Conservation (phyloP, 805 yeast species). For the Isabelozyma rhagii region DNA sequence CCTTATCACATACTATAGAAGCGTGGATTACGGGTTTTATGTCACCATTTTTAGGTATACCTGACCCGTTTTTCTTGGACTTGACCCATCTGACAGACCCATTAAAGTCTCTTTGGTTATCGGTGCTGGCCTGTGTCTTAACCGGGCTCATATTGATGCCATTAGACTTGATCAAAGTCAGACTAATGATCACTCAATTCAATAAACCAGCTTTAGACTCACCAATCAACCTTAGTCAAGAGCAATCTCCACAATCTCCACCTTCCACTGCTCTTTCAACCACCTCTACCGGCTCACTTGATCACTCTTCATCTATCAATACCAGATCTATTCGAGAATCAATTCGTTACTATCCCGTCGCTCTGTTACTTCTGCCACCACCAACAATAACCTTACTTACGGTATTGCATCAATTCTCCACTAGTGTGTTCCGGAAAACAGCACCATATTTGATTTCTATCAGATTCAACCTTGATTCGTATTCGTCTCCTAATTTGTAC, state of each 20-base stretch:
- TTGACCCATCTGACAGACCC: conserved; percentile 79
- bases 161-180: conserved; percentile 74
- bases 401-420: conserved; percentile 56
- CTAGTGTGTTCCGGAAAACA: conserved; percentile 58
- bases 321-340: conserved; percentile 71
- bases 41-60: conserved; percentile 75
- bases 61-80: conserved; percentile 87
- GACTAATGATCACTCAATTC: conserved; percentile 69
- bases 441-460: conserved; percentile 64
- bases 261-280: background rate
- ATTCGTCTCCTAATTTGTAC: conserved; percentile 58
- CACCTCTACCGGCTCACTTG: background rate
- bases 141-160: conserved; percentile 78
- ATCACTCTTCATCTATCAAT: conserved; percentile 12
- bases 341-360: conserved; percentile 54
- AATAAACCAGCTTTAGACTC: conserved; percentile 17
- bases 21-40: conserved; percentile 91
- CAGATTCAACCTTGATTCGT: conserved; percentile 62
- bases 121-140: conserved; percentile 66
- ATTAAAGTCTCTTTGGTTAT: conserved; percentile 58
- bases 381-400: conserved; percentile 41
- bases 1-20: conserved; percentile 72
- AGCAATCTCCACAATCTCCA: background rate
- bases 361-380: conserved; percentile 58
- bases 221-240: background rate